Base-by-base conservation (phyloP, 2,329 filamentous ascomycete genomes). In the Ciborinia camelliae region DNA sequence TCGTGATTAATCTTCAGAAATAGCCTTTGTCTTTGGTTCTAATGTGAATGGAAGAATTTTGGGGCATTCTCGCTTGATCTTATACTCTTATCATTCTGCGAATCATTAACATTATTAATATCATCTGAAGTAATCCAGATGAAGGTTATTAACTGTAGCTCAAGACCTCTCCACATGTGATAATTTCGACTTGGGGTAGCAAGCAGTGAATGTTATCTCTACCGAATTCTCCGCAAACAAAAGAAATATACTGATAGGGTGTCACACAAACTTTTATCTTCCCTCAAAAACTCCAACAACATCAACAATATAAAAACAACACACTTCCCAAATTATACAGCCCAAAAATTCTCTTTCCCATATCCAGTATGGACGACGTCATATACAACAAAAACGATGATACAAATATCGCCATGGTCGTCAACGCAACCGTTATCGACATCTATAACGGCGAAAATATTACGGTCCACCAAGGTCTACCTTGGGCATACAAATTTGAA, bases 341-440 rank as follows among this genome's bases (percentile, higher is more conserved):
- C 7, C 1, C 2, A 28, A 2, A 30, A 7, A 4, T 4, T 5
- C 20, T 14, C 2, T 6, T 23, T 28, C 43, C 7, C 9, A 37
- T 1, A 23, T n/a, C 4, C 35, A 52, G 28, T 0, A 64, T 64
- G 62, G 53, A 64, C 4, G 53, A 51, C 14, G 43, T 23, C 3
- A 48, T 64, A 37, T 51, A 50, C 35, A 64, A 48, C 26, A 64
- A 64, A 41, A 50, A 39, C 18, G 30, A 50, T 6, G 62, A 64
- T 4, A 64, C 30, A n/a, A 64, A 59, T 15, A 43, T 64, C 53
- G 23, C 53, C 28, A 39, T 64, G 5, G 47, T 39, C 35, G 20
- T 59, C 26, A 59, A 59, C n/a, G 62, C 62, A 23, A 64, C 53
- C 4, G 53, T 64, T 4, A 37, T 59, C 26, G 53, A 64, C 20